Base-by-base conservation (phyloP, 108 stramenopile genomes). In the Aurantiochytrium sp. region DNA sequence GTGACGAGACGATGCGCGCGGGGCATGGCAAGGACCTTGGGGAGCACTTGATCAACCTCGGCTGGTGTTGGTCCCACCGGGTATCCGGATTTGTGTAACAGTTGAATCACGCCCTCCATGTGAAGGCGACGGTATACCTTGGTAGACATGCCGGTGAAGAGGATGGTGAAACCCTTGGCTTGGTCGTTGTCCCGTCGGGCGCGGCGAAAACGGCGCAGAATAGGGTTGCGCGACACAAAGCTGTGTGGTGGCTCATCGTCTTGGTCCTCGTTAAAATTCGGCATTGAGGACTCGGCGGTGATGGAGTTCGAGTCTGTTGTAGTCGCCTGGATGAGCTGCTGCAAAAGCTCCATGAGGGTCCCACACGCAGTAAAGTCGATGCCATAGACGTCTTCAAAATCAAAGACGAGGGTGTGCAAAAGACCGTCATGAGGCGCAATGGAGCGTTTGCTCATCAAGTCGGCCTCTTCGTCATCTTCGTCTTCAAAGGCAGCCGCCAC, bases 331-430 rank as follows among this genome's bases (percentile, higher is more conserved):
- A 83, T 53, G 28, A 83, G 76, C 25, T 83, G 45, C 76, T 83
- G 45, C 49, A 83, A 23, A 6, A 83, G 51, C n/a, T 83, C 76
- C 51, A 53, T 53, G 49, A 83, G 28, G 10, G 51, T 53, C 6
- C 76, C 76, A 4, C 76, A 83, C 10, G 76, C 76, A 2, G 76
- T 83, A 23, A 83, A 83, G 51, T 83, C 76, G 51, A 83, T 83
- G 10, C 76, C 76, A 23, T 83, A 83, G 23, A 83, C 76, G 4
- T 83, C 76, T 83, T 83, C 76, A 83, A 83, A 83, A 28, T 83
- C 76, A 12, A 83, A 53, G 45, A 83, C 76, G 51, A 83, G 45
- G 10, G 76, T 83, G 51, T 83, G 45, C 12, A 69, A 42, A 18
- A 83, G n/a, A 25, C 76, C 49, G 76, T 83, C 51, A 12, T 83